Percentiles rank a stretch among this genome's conserved stretches.
These are phyloP conservation scores for Fulvia fulva DNA, from an alignment of 2,329 filamentous ascomycete genomes.

Conservation along the genomic window DNA sequence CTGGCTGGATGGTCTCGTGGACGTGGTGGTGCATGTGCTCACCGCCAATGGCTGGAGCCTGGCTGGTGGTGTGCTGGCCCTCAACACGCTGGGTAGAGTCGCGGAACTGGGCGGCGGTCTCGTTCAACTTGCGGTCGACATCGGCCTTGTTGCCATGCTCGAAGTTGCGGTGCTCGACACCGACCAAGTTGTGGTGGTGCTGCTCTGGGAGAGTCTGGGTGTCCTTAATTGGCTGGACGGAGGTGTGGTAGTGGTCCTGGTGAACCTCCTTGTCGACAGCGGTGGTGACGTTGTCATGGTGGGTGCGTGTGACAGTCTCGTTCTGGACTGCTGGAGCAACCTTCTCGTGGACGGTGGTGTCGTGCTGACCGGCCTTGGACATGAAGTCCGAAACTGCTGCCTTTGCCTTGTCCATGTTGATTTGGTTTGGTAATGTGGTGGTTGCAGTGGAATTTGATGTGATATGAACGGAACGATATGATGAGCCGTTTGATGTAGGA, in stretches of 20 bases:
- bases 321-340: slow-evolving; percentile 57
- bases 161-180: slow-evolving; percentile 58
- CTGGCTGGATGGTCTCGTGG: slow-evolving; percentile 66
- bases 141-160: slow-evolving; percentile 56
- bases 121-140: slow-evolving; percentile 46
- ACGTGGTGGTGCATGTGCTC: slow-evolving; percentile 64
- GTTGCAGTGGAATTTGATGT: slow-evolving; percentile 12
- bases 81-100: slow-evolving; percentile 47
- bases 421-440: slow-evolving; percentile 4
- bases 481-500: not conserved
- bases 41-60: slow-evolving; percentile 51
- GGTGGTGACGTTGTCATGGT: slow-evolving; percentile 47
- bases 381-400: slow-evolving; percentile 59
- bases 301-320: slow-evolving; percentile 33
- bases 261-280: slow-evolving; percentile 60
- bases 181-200: slow-evolving; percentile 57
- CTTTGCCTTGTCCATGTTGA: slow-evolving; percentile 62
- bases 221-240: slow-evolving; percentile 60
- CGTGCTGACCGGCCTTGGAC: slow-evolving; percentile 57
- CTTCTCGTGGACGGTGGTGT: slow-evolving; percentile 65
- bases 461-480: slow-evolving; percentile 3
- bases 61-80: slow-evolving; percentile 48
- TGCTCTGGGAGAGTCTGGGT: slow-evolving; percentile 57
- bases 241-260: slow-evolving; percentile 69
- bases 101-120: slow-evolving; percentile 54